Percentiles rank a stretch among this genome's conserved stretches.
phyloP scores from a whole-genome alignment of 1,139 yeast species.

The Diutina scorzettiae region DNA sequence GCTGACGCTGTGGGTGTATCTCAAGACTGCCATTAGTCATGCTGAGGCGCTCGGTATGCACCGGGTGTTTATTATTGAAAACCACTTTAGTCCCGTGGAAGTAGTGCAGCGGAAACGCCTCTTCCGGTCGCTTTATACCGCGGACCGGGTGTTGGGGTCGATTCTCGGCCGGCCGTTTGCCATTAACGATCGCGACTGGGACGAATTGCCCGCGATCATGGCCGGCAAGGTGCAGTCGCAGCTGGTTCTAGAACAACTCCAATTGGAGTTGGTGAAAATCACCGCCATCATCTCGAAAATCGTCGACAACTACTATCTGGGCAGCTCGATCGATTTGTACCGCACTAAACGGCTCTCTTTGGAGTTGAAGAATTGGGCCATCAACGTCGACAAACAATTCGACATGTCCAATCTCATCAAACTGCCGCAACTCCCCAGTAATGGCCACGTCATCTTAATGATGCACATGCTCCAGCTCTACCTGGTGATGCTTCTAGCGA shows the following conservation, averaged over 20 bases:
- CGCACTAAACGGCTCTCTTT: not conserved
- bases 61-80: not conserved
- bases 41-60: slow-evolving; percentile 5
- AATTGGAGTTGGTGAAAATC: not conserved
- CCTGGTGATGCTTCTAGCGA: slow-evolving; percentile 7
- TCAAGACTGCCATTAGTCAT: slow-evolving; percentile 1
- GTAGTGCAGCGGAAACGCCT: not conserved
- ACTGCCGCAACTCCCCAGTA: not conserved
- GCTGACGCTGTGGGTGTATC: slow-evolving; percentile 6
- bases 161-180: slow-evolving; percentile 5
- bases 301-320: slow-evolving; percentile 5
- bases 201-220: not conserved
- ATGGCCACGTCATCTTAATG: slow-evolving; percentile 4
- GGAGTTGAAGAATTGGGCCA: slow-evolving; percentile 1
- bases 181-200: slow-evolving; percentile 3
- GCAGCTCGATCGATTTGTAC: not conserved
- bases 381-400: slow-evolving; percentile 5
- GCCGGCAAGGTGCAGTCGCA: not conserved
- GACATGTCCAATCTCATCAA: not conserved
- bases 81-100: not conserved
- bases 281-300: slow-evolving; percentile 3
- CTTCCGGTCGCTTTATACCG: not conserved
- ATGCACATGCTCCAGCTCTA: slow-evolving; percentile 7
- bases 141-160: slow-evolving; percentile 1
- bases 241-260: slow-evolving; percentile 1